Evolutionary conservation across 1,284 basidiomycete genomes (phyloP), one percentile per base, ranked within the genome.

Genomic region (Sanghuangporus sanghuang): DNA sequence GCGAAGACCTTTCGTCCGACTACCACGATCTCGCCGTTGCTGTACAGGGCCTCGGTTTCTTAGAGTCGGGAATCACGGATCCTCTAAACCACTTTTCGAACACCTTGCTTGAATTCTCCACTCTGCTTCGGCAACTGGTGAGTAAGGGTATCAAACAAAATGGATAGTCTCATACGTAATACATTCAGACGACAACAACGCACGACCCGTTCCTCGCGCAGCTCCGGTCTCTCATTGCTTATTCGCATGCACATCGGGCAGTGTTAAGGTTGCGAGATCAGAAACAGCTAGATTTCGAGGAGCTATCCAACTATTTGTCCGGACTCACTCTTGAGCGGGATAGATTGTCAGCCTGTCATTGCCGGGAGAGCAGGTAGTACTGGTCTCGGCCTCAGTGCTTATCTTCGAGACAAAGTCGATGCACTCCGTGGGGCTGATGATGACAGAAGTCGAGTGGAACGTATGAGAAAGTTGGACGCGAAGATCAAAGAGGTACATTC

Each of bases 281-380:
- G 76, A 99, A 98, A 75, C 97, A 99, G 75, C 86, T 98, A 61
- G 96, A 99, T 74, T 98, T 98, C 69, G 96, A 99, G 76, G 96
- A 98, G 72, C 85, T 98, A 5, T 96, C 95, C 5, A 93, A 95
- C 63, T 99, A 99, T 75, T 82, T 99, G 6, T 93, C 93, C 1
- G 91, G 90, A 6, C 87, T 98, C 36, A 95, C 93, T 0, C 81
- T 86, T 7, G 96, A 99, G 76, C 89, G 96, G 11, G 97, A 99
- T 73, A 82, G 96, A 46, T 80, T 99, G 8, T 88, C 93, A 14
- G 93, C 93, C 1, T n/a, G 80, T 95, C 56, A 90, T 92, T 70
- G 87, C 81, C 61, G 91, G 91, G 3, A 89, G 89, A 67, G 90
- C 89, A 55, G 90, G 89, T 36, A 91, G 89, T 71, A 87, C 85